Conservation (phyloP, 495 filamentous ascomycete species). For the Physcia stellaris region DNA sequence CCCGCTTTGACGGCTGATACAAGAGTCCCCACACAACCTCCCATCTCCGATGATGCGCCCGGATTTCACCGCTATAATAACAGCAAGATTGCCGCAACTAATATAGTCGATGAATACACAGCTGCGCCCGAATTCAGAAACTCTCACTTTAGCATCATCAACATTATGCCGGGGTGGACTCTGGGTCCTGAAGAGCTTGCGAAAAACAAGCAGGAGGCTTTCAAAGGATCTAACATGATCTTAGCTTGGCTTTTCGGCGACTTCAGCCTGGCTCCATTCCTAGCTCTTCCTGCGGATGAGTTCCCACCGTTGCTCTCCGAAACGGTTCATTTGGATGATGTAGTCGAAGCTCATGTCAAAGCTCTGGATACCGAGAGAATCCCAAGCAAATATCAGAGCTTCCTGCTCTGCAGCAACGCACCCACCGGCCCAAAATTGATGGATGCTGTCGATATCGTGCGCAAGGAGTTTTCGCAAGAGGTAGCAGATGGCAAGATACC, state of each 20-base stretch:
- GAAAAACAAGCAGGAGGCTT: slow-evolving; percentile 3
- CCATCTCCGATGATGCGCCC: no score
- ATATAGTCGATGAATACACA: no score
- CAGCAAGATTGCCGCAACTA: no score
- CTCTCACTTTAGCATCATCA: slow-evolving; percentile 6
- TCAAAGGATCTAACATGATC: slow-evolving; percentile 7
- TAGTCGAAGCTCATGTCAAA: slow-evolving; percentile 5
- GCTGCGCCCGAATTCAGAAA: no score
- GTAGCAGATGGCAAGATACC: slow-evolving; percentile 4
- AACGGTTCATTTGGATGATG: slow-evolving; percentile 6
- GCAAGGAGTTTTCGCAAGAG: slow-evolving; percentile 2
- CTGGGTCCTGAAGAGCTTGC: slow-evolving; percentile 4
- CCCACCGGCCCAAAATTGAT: neutral
- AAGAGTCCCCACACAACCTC: no score
- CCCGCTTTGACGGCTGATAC: no score
- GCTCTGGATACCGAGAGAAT: slow-evolving; percentile 4
- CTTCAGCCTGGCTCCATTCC: slow-evolving; percentile 1
- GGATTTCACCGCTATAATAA: no score
- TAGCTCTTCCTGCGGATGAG: neutral
- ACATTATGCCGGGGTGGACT: slow-evolving; percentile 6
- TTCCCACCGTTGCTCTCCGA: slow-evolving; percentile 2
- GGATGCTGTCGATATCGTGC: slow-evolving; percentile 3
- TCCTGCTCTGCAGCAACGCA: slow-evolving; percentile 4
- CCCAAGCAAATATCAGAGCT: slow-evolving; percentile 4
- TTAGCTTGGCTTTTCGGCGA: slow-evolving; percentile 2